phyloP scores from a whole-genome alignment of 192 early-diverging fungal genomes.

The Linderina pennispora region DNA sequence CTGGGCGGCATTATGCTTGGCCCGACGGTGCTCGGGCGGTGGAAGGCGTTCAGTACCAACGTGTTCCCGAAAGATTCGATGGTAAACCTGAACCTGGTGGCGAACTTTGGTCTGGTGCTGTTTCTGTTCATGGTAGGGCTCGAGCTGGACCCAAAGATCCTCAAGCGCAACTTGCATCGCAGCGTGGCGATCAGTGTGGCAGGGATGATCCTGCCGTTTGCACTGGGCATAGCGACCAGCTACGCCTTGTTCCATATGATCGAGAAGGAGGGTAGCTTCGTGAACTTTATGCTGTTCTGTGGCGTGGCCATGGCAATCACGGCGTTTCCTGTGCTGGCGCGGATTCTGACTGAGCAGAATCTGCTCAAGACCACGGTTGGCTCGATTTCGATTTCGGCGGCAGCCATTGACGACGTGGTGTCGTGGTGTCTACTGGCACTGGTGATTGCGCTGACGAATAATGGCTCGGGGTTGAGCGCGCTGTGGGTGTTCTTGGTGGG shows the following conservation, averaged over 20 bases:
- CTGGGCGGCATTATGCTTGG: constrained; percentile 87
- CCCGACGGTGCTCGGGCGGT: constrained; percentile 75
- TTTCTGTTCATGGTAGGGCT: constrained; percentile 86
- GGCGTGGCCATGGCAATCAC: constrained; percentile 93
- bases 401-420: constrained; percentile 78
- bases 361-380: constrained; percentile 77
- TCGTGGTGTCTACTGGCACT: constrained; percentile 83
- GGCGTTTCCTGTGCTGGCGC: constrained; percentile 91
- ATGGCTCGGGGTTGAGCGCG: constrained; percentile 59
- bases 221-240: constrained; percentile 65
- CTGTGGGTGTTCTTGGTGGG: constrained; percentile 77
- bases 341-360: constrained; percentile 86
- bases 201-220: constrained; percentile 82
- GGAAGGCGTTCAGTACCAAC: constrained; percentile 55
- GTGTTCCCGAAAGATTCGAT: constrained; percentile 73
- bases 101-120: constrained; percentile 85
- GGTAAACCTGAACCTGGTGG: constrained; percentile 64
- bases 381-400: constrained; percentile 75
- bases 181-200: constrained; percentile 62
- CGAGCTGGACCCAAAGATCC: constrained; percentile 66
- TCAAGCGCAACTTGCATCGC: constrained; percentile 50
- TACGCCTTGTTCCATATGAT: constrained; percentile 60
- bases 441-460: constrained; percentile 81
- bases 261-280: constrained; percentile 46
- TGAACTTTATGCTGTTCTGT: constrained; percentile 74